Base-by-base conservation (phyloP, 2,329 filamentous ascomycete genomes). In the Alternaria sp. region DNA sequence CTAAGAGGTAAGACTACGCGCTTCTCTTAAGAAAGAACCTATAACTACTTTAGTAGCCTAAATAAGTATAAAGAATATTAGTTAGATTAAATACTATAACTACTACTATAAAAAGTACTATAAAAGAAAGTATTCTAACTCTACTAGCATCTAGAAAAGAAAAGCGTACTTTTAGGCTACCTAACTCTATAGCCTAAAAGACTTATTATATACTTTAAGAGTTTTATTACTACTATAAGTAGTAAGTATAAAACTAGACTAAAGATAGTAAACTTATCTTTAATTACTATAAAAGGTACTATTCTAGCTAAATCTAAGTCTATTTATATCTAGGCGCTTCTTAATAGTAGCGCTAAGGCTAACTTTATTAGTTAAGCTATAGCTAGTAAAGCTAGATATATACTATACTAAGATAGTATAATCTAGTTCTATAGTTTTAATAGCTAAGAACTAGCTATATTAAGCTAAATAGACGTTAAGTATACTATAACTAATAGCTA, bases 51-150 rank as follows among this genome's bases (percentile, higher is more conserved):
- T n/a, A n/a, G n/a, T n/a, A n/a, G n/a, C n/a, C n/a, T 26, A 21
- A 45, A 10, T 45, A 45, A 45, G n/a, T 9, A 45, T 12, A 10
- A 45, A 20, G 4, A 18, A 45, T 10, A 45, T 21, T n/a, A 45
- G 43, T 14, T 45, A 45, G 6, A 5, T 45, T 45, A 45, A 45
- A 21, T 45, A 12, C n/a, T 45, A 45, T 45, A 45, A 45, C 43
- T 45, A 21, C n/a, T 45, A 45, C 20, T 45, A 21, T 5, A 45
- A 45, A 21, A 4, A 21, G 11, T 12, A 45, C 43, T 45, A 45
- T 21, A 45, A 45, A 20, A 58, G 55, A n/a, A 58, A 67, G 43
- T 33, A 49, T 5, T 50, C 66, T 21, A 33, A 62, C 30, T 45
- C n/a, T n/a, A 45, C 43, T 45, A 45, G n/a, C 11, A 45, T 5